Conservation (phyloP, 1,284 basidiomycete species). For the Ceratobasidium sp. region DNA sequence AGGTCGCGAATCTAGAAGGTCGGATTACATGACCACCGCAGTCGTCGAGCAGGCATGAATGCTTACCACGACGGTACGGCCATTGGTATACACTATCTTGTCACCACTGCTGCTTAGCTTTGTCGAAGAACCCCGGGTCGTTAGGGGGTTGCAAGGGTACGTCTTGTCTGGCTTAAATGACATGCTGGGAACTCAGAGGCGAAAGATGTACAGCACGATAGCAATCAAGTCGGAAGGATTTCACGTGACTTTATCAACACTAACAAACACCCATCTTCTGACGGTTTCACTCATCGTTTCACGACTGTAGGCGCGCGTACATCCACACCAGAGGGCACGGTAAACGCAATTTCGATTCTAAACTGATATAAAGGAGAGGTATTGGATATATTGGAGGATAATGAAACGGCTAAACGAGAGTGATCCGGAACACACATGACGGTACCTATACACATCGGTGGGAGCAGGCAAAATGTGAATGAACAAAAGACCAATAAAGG, state of each 20-base stretch:
- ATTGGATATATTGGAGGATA: conserved; percentile 36
- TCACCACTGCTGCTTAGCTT: conserved; percentile 87
- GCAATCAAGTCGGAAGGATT: not conserved
- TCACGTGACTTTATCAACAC: conserved; percentile 6
- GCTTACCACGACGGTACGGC: conserved; percentile 84
- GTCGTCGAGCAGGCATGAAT: conserved; percentile 18
- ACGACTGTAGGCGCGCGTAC: not conserved
- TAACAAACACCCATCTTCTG: not conserved
- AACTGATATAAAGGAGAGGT: conserved; percentile 22
- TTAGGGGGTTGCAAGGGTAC: conserved; percentile 80
- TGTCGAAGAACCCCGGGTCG: conserved; percentile 77
- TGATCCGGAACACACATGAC: conserved; percentile 40
- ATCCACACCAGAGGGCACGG: not conserved
- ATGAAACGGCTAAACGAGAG: conserved; percentile 39
- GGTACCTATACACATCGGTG: conserved; percentile 42
- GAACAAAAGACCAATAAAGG: conserved; percentile 39
- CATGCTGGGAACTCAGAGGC: conserved; percentile 26
- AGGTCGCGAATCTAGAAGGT: conserved; percentile 68
- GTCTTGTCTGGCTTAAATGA: conserved; percentile 31
- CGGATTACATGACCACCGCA: conserved; percentile 14
- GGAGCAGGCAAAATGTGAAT: conserved; percentile 30
- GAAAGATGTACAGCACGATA: not conserved
- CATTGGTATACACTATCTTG: conserved; percentile 88
- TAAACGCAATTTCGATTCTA: conserved; percentile 16
- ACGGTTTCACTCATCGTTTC: not conserved